A percentile compares a stretch with the other conserved stretches of the same genome.
phyloP scores from a whole-genome alignment of 768 basidiomycete species.

The Hemileccinum impolitum region DNA sequence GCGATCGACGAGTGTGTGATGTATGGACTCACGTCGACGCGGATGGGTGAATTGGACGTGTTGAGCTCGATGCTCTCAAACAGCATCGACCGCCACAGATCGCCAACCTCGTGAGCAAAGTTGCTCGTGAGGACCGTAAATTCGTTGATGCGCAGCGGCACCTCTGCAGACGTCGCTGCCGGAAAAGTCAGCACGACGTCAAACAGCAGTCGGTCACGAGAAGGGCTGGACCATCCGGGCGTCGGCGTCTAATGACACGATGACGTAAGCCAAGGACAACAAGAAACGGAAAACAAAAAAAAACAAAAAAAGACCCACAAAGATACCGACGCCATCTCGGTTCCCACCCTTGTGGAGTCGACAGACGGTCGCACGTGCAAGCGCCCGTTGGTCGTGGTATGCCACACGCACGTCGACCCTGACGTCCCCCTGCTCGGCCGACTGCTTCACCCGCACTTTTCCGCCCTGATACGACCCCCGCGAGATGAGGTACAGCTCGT shows the following conservation, averaged over 20 bases:
- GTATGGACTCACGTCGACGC: conserved; percentile 24
- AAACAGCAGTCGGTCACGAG: conserved; percentile 22
- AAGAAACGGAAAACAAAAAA: not conserved
- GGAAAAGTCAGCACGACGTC: conserved; percentile 32
- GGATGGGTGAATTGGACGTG: conserved; percentile 26
- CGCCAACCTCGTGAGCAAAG: conserved; percentile 28
- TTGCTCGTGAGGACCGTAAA: conserved; percentile 29
- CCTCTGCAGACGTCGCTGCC: not conserved
- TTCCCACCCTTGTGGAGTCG: conserved; percentile 24
- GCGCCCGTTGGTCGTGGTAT: conserved; percentile 22
- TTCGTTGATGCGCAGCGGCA: conserved; percentile 22
- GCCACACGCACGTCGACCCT: conserved; percentile 29
- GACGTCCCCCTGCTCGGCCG: conserved; percentile 14
- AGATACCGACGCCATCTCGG: conserved; percentile 37
- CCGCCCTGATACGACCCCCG: conserved; percentile 30
- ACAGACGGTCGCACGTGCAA: conserved; percentile 32
- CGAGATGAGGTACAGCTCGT: conserved; percentile 33
- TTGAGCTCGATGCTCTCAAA: conserved; percentile 27
- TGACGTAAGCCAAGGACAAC: no score
- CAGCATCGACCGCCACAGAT: conserved; percentile 25
- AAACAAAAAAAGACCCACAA: conserved; percentile 23
- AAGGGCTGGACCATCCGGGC: not conserved
- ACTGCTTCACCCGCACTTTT: conserved; percentile 16
- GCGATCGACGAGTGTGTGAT: not conserved
- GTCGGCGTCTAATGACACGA: conserved; percentile 17